Evolutionary conservation across 2,329 filamentous ascomycete species (phyloP).

Genomic region (Colletotrichum abscissum): DNA sequence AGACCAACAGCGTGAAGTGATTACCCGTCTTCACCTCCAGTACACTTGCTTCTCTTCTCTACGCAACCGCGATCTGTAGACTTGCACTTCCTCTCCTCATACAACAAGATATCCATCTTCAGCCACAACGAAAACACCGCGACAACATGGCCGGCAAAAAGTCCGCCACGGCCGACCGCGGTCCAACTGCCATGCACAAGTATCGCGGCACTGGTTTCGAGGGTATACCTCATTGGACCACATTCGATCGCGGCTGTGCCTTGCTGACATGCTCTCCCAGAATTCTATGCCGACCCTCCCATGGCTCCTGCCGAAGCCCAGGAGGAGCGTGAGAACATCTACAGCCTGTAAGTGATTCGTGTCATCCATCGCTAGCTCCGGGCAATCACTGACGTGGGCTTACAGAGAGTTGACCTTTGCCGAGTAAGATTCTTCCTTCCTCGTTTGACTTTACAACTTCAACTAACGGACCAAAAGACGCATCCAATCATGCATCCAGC

Average conservation of each 20-base stretch:
- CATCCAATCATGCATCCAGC: conserved; percentile 86
- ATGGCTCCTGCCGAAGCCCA: conserved; percentile 76
- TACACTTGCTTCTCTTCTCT: background rate
- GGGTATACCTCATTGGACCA: conserved; percentile 50
- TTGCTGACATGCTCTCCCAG: conserved; percentile 46
- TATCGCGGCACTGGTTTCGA: conserved; percentile 75
- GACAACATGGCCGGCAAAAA: conserved; percentile 32
- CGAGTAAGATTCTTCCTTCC: conserved; percentile 55
- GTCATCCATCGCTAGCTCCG: background rate
- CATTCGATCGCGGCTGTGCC: conserved; percentile 26
- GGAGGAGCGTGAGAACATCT: conserved; percentile 74
- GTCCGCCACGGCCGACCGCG: conserved; percentile 42
- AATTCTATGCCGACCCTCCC: conserved; percentile 83
- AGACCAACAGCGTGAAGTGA: background rate
- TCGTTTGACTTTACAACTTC: background rate
- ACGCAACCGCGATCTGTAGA: background rate
- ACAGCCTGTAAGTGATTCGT: conserved; percentile 65
- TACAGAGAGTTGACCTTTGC: conserved; percentile 64
- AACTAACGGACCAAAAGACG: conserved; percentile 63
- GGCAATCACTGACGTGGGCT: background rate
- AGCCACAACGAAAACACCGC: background rate
- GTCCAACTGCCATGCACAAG: conserved; percentile 54
- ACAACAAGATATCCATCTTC: background rate
- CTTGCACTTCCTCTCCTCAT: background rate
- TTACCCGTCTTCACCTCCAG: background rate